Percentiles rank a stretch among this genome's conserved stretches.
Conservation (phyloP, 2,329 filamentous ascomycete species). For the Claviceps sp. region DNA sequence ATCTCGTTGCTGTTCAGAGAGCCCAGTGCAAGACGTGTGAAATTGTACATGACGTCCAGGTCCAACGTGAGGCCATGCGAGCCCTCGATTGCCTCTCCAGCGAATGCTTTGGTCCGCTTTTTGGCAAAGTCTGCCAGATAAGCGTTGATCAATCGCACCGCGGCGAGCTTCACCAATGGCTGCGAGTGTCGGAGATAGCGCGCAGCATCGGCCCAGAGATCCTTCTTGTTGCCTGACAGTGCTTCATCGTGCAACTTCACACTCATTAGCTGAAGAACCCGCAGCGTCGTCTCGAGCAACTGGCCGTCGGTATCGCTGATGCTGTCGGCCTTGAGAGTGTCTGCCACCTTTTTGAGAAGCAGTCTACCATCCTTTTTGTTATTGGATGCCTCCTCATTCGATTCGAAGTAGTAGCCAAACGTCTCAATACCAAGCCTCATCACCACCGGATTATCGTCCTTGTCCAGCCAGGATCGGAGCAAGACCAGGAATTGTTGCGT, state of each 20-base stretch:
- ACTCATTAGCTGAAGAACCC: constrained; percentile 53
- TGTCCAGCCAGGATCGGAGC: constrained; percentile 62
- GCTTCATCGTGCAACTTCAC: constrained; percentile 50
- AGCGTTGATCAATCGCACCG: constrained; percentile 59
- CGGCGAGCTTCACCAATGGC: constrained; percentile 60
- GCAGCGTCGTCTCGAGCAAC: constrained; percentile 59
- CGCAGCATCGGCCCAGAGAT: constrained; percentile 60
- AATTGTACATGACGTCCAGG: constrained; percentile 48
- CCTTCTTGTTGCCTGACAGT: constrained; percentile 43
- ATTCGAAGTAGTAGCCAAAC: constrained; percentile 73
- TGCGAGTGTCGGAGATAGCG: constrained; percentile 60
- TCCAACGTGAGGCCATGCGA: constrained; percentile 58
- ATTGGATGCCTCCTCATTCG: constrained; percentile 41
- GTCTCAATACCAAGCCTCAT: constrained; percentile 64
- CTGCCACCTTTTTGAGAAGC: constrained; percentile 41
- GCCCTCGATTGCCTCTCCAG: constrained; percentile 48
- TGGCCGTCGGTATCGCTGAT: constrained; percentile 49
- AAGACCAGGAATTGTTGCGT: constrained; percentile 56
- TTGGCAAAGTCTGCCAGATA: constrained; percentile 71
- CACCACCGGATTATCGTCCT: constrained; percentile 58
- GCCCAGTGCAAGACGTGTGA: constrained; percentile 35
- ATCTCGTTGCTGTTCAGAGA: constrained; percentile 50
- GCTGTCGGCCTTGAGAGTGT: constrained; percentile 41
- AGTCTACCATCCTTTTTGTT: constrained; percentile 55
- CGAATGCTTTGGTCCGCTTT: constrained; percentile 33